Conservation (phyloP, 441 rosid genomes). For the Populus trichocarpa region DNA sequence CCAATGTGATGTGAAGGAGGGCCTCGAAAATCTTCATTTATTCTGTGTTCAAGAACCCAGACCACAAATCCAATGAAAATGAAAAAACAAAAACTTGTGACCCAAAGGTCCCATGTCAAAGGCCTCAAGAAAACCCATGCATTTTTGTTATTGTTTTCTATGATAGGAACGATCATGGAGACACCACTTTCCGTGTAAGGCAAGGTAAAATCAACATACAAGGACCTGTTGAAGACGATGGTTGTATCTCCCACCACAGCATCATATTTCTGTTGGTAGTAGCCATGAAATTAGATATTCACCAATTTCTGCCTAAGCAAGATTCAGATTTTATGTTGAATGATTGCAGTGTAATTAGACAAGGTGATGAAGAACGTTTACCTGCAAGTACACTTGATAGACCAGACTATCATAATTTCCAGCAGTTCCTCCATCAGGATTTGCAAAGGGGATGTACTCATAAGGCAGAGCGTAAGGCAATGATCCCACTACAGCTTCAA, state of each 20-base stretch:
- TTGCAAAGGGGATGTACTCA: no score
- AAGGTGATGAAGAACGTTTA: constrained; percentile 7
- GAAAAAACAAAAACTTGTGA: constrained; percentile 35
- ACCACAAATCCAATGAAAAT: constrained; percentile 41
- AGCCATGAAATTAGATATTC: not conserved
- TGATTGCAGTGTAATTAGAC: no score
- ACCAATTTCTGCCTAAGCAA: not conserved
- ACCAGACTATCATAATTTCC: constrained; percentile 41
- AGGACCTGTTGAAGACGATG: constrained; percentile 43
- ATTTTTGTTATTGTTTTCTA: not conserved
- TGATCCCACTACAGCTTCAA: constrained; percentile 33
- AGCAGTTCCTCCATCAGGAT: constrained; percentile 14
- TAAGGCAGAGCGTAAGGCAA: constrained; percentile 31
- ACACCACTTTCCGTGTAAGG: constrained; percentile 57
- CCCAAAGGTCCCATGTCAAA: constrained; percentile 40
- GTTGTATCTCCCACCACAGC: constrained; percentile 59
- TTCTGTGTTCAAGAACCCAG: constrained; percentile 59
- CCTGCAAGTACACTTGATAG: constrained; percentile 40
- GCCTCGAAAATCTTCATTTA: constrained; percentile 60
- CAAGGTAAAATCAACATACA: constrained; percentile 49
- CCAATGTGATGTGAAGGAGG: constrained; percentile 42
- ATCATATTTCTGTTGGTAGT: constrained; percentile 32
- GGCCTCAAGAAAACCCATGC: not conserved
- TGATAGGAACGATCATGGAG: constrained; percentile 40
- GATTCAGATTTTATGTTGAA: not conserved